Evolutionary conservation across 768 basidiomycete genomes (phyloP), one percentile per base, ranked within the genome.

Genomic region (Collybia nuda): DNA sequence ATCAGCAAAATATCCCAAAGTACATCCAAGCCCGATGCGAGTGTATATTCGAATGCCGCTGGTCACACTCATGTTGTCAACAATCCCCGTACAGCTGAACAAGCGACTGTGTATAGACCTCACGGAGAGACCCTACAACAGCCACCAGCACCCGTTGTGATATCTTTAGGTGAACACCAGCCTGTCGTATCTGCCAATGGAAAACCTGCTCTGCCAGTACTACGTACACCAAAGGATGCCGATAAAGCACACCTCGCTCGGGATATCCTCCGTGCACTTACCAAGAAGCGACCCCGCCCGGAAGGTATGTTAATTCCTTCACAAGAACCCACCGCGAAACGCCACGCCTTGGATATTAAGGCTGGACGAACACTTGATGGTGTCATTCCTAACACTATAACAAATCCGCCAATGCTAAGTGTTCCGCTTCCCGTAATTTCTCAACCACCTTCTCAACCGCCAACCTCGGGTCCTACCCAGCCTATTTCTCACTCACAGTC

Each of bases 191-290:
- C 32, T 6, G 6, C 14, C 2, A 32, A 32, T 14, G 9, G 14
- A 5, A 4, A 32, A 11, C 32, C 32, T 32, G 14, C 14, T 6
- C 9, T 11, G 12, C 32, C 32, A n/a, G n/a, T n/a, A 32, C 19
- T 47, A 42, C 66, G 66, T 45, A 67, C 69, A 4, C 75, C 76
- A 21, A 53, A 59, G 28, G 64, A 79, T 23, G 81, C 78, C 5
- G 72, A 82, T 58, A 78, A 70, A 55, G 75, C 65, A 40, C 71
- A 70, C 38, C 70, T 87, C 22, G 84, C 85, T 2, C 74, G 68
- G 39, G 82, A 85, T 61, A 68, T 87, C 40, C 55, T 87, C 18
- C 73, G 72, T 39, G 79, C 82, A 6, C 52, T 56, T 19, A 22
- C 36, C 4, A 5, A 39, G 38, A 71, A 73, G 50, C 55, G 67